Evolutionary conservation across 1,139 yeast species (phyloP), one percentile per base, ranked within the genome.

Genomic region (Pneumocystis oryctolagi): DNA sequence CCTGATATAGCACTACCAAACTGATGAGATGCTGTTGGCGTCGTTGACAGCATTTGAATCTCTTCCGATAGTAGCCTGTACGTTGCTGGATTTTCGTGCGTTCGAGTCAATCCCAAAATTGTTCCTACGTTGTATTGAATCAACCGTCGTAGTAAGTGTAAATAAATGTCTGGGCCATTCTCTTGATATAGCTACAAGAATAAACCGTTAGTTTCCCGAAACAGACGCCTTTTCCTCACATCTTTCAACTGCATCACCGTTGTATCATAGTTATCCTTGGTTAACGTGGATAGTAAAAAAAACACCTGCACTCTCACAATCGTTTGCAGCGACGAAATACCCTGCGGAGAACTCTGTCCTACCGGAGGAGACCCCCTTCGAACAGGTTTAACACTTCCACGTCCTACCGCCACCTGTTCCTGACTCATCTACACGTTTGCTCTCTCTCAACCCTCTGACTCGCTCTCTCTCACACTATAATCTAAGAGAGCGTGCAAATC

Each of bases 251-350:
- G 82, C 60, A 72, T 71, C 62, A 72, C 71, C 56, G 79, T 75
- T n/a, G 75, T 67, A 35, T 74, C 75, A 71, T 79, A 75, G 70
- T 78, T 80, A 35, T 74, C 73, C 25, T 73, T 72, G 37, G 76
- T 71, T 65, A 79, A 73, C 34, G 81, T 78, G 37, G 80, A 74
- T 60, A 80, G 73, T 64, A 83, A 73, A 61, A 84, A 76, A 28
- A 81, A 77, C 62, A 84, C 71, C 71, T 84, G 87, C 59, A 82
- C 79, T 66, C 78, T 71, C 60, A 79, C 73, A 62, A 79, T 79
- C 71, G 79, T 78, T 63, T 76, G 73, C 20, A 47, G 16, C 30
- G 55, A 47, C 20, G 55, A 47, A 14, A 47, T 47, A 3, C 55
- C 55, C 14, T 47, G 55, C 5, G 30, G 55, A 3, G 31, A 47